phyloP scores from a whole-genome alignment of 495 filamentous ascomycete species.

The Penicillium turbatum region DNA sequence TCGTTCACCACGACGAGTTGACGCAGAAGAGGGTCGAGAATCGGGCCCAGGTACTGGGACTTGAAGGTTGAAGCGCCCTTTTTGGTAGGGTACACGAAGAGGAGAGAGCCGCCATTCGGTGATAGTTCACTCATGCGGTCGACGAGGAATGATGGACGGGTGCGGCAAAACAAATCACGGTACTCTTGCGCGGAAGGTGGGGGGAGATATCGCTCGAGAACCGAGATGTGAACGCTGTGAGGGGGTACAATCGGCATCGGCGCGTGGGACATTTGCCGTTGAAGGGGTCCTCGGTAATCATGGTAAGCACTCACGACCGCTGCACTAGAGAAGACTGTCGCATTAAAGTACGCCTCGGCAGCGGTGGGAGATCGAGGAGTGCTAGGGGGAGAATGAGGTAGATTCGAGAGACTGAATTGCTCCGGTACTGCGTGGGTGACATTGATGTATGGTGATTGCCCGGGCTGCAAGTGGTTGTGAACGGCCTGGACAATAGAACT shows the following conservation, averaged over 20 bases:
- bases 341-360: constrained; percentile 53
- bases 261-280: constrained; percentile 36
- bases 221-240: constrained; percentile 57
- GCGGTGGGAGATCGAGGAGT: constrained; percentile 50
- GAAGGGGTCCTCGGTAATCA: constrained; percentile 49
- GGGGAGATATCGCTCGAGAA: constrained; percentile 69
- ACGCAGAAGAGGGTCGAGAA: constrained; percentile 64
- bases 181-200: constrained; percentile 59
- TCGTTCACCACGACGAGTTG: constrained; percentile 60
- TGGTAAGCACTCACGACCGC: constrained; percentile 53
- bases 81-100: constrained; percentile 69
- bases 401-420: constrained; percentile 57
- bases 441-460: constrained; percentile 53
- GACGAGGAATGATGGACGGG: constrained; percentile 57
- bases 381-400: constrained; percentile 56
- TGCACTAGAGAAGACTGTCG: constrained; percentile 53
- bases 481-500: constrained; percentile 50
- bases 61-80: constrained; percentile 61
- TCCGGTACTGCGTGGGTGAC: constrained; percentile 60
- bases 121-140: constrained; percentile 65
- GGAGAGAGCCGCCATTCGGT: constrained; percentile 52
- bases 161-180: constrained; percentile 53
- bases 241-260: constrained; percentile 63
- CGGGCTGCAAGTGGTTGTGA: constrained; percentile 45
- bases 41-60: constrained; percentile 59